Evolutionary conservation across 225 moss, liverwort and hornwort genomes (phyloP).

Genomic region (Lunularia cruciata): DNA sequence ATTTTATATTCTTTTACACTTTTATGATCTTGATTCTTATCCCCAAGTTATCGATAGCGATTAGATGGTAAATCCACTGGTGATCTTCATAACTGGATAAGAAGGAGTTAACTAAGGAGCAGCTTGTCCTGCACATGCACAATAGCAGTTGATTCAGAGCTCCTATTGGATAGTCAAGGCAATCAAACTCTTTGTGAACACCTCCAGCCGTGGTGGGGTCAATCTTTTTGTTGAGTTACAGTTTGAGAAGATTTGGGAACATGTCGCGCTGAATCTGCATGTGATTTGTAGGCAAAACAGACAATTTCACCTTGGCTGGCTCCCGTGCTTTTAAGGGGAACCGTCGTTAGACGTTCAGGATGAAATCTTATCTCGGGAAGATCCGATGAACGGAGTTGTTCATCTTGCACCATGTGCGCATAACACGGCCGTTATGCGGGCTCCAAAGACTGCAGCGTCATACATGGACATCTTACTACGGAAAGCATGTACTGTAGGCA

Average conservation of each 20-base stretch:
- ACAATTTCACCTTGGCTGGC: background rate
- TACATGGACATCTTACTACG: background rate
- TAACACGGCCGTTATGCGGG: slow-evolving; percentile 5
- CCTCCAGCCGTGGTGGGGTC: background rate
- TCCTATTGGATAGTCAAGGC: background rate
- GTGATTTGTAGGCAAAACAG: background rate
- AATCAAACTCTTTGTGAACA: no score
- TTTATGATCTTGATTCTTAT: background rate
- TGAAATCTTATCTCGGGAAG: background rate
- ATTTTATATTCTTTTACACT: background rate
- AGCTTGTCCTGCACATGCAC: background rate
- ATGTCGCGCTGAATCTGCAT: slow-evolving; percentile 4
- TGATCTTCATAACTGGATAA: background rate
- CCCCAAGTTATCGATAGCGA: background rate
- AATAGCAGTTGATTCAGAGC: background rate
- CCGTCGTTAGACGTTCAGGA: background rate
- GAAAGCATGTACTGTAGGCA: background rate
- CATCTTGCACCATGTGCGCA: background rate
- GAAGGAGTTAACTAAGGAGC: background rate
- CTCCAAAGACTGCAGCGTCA: background rate
- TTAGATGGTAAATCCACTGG: background rate
- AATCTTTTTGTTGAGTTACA: background rate
- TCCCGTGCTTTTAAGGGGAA: background rate
- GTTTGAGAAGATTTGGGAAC: background rate
- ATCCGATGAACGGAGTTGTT: background rate